Base-by-base conservation (phyloP, 169 alveolate genomes). In the Perkinsus olseni region DNA sequence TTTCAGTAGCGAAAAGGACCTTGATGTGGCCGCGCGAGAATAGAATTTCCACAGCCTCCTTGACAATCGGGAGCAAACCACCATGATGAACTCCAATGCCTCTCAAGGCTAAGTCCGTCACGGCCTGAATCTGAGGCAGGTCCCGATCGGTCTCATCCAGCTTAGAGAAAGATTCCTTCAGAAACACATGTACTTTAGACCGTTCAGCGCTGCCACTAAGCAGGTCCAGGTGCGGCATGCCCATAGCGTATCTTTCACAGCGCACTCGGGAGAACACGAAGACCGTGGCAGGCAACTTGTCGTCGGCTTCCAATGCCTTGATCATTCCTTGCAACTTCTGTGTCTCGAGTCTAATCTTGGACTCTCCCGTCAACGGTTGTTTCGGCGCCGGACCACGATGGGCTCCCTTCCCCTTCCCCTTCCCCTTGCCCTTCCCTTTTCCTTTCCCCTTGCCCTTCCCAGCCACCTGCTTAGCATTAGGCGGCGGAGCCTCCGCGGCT, bases 31-130 rank as follows among this genome's bases (percentile, higher is more conserved):
- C 99, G 91, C 98, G 95, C 45, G 99, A 97, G 96, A 99, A 99
- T 74, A 99, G 96, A 38, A 99, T 98, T 95, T 99, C 99, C 50
- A 98, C 99, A 45, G 99, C 97, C 96, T 99, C 99, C 95, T 99
- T 99, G 91, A 98, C 95, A 34, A 99, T 98, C 8, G 99, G 99
- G 24, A 99, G 96, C 92, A 98, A 95, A 17, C 99, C 99, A 51
- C 99, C 98, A 96, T 99, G 99, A 94, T 99, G 99, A n/a, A 98
- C 96, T 1, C 99, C 99, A 38, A 99, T 97, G 36, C 99, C 99
- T 45, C 98, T 96, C 74, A 95, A 96, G 40, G 98, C 96, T 74
- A 98, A 93, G 92, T 96, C 97, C 50, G 95, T 95, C 37, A 98
- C 94, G 74, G 95, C 96, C 74, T 95, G 93, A 0, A 99, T 95